phyloP scores from a whole-genome alignment of 1,139 yeast species.

The Candida buenavistaensis region DNA sequence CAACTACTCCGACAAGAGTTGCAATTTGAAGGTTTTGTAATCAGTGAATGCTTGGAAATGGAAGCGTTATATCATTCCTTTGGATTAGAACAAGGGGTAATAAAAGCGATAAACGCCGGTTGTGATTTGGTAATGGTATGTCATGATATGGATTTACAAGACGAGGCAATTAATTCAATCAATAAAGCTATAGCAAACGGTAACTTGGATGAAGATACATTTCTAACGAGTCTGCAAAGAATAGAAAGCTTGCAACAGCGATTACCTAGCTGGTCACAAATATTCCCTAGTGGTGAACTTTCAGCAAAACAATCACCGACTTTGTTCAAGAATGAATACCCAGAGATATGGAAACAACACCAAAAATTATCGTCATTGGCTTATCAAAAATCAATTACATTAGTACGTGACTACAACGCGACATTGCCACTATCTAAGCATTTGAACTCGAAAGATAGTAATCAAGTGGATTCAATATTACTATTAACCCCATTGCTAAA shows the following conservation, averaged over 20 bases:
- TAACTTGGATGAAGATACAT: slow-evolving; percentile 47
- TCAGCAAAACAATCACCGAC: slow-evolving; percentile 26
- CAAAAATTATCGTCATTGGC: slow-evolving; percentile 46
- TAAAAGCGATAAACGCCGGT: slow-evolving; percentile 61
- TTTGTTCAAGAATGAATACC: slow-evolving; percentile 28
- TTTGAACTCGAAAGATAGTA: slow-evolving; percentile 19
- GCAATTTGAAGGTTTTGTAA: slow-evolving; percentile 59
- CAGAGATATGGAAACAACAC: slow-evolving; percentile 45
- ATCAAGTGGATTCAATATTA: slow-evolving; percentile 38
- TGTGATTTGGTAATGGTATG: slow-evolving; percentile 69
- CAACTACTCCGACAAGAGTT: slow-evolving; percentile 54
- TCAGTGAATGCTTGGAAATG: slow-evolving; percentile 66
- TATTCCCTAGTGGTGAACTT: slow-evolving; percentile 41
- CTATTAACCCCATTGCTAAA: slow-evolving; percentile 54
- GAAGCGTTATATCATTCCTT: slow-evolving; percentile 63
- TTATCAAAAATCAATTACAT: slow-evolving; percentile 54
- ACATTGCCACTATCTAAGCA: slow-evolving; percentile 52
- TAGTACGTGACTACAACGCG: slow-evolving; percentile 56
- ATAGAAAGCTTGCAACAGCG: slow-evolving; percentile 45
- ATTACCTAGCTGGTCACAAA: slow-evolving; percentile 49
- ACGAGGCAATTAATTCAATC: slow-evolving; percentile 58
- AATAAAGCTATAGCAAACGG: slow-evolving; percentile 55
- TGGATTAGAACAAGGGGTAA: slow-evolving; percentile 68
- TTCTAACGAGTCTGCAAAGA: slow-evolving; percentile 43
- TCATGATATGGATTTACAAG: slow-evolving; percentile 55